Evolutionary conservation across 768 basidiomycete genomes (phyloP).

Genomic region (Rhodosporidiobolus sp.): DNA sequence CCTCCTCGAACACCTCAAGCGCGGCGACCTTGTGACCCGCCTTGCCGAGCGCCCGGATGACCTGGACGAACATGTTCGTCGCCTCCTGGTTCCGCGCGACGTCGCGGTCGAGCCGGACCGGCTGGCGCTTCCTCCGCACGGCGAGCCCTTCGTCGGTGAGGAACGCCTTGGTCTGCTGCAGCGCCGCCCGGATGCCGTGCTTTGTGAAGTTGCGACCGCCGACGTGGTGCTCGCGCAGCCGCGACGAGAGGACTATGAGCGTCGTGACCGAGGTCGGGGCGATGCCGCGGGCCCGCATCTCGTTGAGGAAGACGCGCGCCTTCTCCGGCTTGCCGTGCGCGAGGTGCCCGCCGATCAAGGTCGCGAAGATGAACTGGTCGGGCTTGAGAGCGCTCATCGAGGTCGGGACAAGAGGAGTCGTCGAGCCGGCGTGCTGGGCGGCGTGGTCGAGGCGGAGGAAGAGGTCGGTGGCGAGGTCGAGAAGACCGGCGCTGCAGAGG

Average conservation of each 20-base stretch:
- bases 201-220: not conserved
- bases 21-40: constrained; percentile 51
- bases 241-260: constrained; percentile 61
- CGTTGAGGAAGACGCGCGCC: constrained; percentile 66
- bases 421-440: constrained; percentile 40
- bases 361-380: constrained; percentile 59
- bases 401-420: not conserved
- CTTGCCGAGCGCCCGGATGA: constrained; percentile 47
- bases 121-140: not conserved
- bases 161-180: not conserved
- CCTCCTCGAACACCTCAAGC: constrained; percentile 54
- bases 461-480: constrained; percentile 65
- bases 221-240: not conserved
- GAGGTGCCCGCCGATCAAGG: constrained; percentile 71
- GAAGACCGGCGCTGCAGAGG: constrained; percentile 67
- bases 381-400: constrained; percentile 9
- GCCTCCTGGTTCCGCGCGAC: not conserved
- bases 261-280: constrained; percentile 68
- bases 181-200: not conserved
- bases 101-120: not conserved
- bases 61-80: not conserved
- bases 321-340: constrained; percentile 55
- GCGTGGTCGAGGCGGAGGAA: constrained; percentile 64
- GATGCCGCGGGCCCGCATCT: constrained; percentile 67
- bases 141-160: not conserved